phyloP scores from a whole-genome alignment of 2,329 filamentous ascomycete genomes.

The Lojkania enalia region DNA sequence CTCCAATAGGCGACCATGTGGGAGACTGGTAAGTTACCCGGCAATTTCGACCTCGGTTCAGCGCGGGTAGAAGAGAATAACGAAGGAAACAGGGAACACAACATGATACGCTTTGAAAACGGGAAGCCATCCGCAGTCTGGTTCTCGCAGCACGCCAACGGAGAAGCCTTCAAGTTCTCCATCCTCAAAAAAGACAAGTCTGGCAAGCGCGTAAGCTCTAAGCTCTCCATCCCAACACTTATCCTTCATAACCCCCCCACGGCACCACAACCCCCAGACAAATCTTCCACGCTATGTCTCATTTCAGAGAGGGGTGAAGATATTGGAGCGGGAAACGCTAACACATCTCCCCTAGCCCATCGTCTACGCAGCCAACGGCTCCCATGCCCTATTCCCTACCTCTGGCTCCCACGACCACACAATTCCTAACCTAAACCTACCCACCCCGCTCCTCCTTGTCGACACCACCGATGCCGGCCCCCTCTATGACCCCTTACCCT shows the following conservation, averaged over 20 bases:
- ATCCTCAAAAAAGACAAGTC: constrained; percentile 54
- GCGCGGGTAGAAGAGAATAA: background rate
- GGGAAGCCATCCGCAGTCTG: constrained; percentile 59
- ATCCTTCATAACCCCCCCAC: constrained; percentile 1
- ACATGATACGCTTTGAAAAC: constrained; percentile 64
- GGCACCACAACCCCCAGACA: background rate
- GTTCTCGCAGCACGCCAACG: constrained; percentile 63
- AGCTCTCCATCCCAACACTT: constrained; percentile 2
- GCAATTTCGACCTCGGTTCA: background rate
- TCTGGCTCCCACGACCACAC: constrained; percentile 62
- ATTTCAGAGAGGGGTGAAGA: no score
- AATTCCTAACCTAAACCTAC: constrained; percentile 60
- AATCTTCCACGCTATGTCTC: background rate
- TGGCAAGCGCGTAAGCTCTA: constrained; percentile 45
- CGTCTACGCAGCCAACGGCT: constrained; percentile 60
- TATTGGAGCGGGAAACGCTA: background rate
- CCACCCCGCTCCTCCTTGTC: constrained; percentile 49
- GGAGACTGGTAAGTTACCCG: constrained; percentile 56
- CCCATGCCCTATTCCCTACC: constrained; percentile 66
- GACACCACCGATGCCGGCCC: constrained; percentile 57
- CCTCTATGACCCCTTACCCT: constrained; percentile 61
- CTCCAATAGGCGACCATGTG: constrained; percentile 55
- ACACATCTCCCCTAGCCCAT: constrained; percentile 33
- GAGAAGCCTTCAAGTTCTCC: constrained; percentile 62
- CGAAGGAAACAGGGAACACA: constrained; percentile 57